Percentiles rank a stretch among this genome's conserved stretches.
Conservation (phyloP, 164 flowering plant genomes). For the Paratinospora sagittata region DNA sequence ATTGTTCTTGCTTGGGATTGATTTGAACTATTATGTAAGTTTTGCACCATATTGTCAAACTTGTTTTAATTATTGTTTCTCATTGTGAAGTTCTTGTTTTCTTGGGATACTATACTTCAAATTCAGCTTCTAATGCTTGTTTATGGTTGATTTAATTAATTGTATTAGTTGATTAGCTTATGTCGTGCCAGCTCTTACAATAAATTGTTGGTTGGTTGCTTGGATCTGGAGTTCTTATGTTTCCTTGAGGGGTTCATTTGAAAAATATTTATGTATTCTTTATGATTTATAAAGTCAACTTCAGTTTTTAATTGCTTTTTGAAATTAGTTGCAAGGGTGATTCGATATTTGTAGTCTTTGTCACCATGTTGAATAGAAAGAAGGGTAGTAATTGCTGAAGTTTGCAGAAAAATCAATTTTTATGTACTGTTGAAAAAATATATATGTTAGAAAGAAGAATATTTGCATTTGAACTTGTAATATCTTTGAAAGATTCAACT, state of each 20-base stretch:
- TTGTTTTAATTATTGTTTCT: too few species aligned
- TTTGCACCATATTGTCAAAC: too few species aligned
- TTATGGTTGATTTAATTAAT: neutral
- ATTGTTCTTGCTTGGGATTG: neutral
- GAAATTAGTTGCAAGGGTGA: neutral
- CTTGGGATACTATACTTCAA: neutral
- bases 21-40: neutral
- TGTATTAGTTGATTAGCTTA: neutral
- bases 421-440: neutral
- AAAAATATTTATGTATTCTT: neutral
- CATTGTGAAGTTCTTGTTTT: too few species aligned
- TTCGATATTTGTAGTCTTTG: neutral
- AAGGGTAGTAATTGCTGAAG: neutral
- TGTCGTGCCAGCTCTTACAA: neutral
- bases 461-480: neutral
- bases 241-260: neutral
- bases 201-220: neutral
- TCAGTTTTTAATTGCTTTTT: neutral
- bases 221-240: neutral
- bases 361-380: neutral
- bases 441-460: neutral
- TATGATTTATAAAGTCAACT: neutral
- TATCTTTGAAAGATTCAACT: neutral
- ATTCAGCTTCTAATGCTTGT: neutral
- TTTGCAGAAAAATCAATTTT: neutral